Conservation (phyloP, 441 rosid species). For the Bocquillonia castaneifolia region DNA sequence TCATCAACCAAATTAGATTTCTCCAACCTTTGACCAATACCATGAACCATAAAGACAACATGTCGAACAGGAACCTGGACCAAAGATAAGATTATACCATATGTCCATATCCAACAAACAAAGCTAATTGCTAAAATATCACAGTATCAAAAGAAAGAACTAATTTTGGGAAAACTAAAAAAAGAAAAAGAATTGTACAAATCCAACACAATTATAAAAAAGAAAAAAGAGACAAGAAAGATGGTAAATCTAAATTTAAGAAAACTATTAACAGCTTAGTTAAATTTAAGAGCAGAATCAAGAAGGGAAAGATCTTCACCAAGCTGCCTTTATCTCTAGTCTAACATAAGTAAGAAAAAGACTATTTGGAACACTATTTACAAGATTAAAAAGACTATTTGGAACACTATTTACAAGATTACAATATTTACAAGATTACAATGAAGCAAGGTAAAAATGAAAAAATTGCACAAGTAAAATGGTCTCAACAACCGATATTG, state of each 20-base stretch:
- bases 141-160: not conserved
- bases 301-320: not conserved
- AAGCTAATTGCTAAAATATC: not conserved
- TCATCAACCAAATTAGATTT: constrained; percentile 98
- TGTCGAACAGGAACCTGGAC: constrained; percentile 92
- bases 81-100: constrained; percentile 16
- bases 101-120: not conserved
- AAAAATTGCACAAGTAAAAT: not conserved
- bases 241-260: not conserved
- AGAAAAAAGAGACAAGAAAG: not conserved
- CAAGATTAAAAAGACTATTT: not conserved
- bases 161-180: not conserved
- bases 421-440: no score
- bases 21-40: constrained; percentile 97
- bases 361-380: not conserved
- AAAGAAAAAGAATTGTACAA: not conserved
- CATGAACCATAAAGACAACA: constrained; percentile 97
- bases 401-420: no score
- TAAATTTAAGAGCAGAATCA: not conserved
- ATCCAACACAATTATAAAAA: not conserved
- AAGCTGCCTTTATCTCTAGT: not conserved
- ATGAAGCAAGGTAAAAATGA: not conserved
- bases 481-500: not conserved
- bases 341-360: not conserved
- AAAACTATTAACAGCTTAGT: not conserved